Base-by-base conservation (phyloP, 306 rosid genomes). In the Medicago ruthenica region DNA sequence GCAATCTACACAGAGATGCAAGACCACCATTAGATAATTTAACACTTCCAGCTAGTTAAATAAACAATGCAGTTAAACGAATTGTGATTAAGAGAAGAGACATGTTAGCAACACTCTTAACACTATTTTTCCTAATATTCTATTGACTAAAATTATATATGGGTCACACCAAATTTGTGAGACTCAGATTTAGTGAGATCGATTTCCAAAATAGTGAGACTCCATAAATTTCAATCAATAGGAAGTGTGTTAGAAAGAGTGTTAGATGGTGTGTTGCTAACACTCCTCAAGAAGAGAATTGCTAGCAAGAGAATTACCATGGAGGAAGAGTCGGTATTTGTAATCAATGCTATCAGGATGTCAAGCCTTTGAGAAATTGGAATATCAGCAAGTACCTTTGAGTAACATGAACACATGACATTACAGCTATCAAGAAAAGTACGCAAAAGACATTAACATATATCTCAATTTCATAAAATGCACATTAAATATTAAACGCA, bases 351-450 rank as follows among this genome's bases (percentile, higher is more conserved):
- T 80, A 81, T 77, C 40, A 92, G 71, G 76, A 90, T 80, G 86
- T 95, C 92, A 15, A 90, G 83, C 76, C 93, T 90, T 70, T 90
- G 87, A 72, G 89, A 84, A 79, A 55, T 57, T 24, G 90, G 96
- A 81, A 95, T 73, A 80, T 89, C 93, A 20, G 90, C 88, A 44
- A 92, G 91, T 68, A 92, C 80, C 97, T 92, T 76, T 70, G 54
- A 71, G 81, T 18, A 81, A 80, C 50, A 84, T 62, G 51, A 69
- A 60, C 34, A 53, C 3, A 76, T n/a, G n/a, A n/a, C n/a, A n/a
- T n/a, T n/a, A n/a, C n/a, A n/a, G n/a, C n/a, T n/a, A n/a, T n/a
- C n/a, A n/a, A n/a, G n/a, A n/a, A n/a, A n/a, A n/a, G n/a, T n/a
- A n/a, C n/a, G n/a, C 57, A 68, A 31, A 21, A 68, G 12, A 74